phyloP scores from a whole-genome alignment of 1,284 basidiomycete species.

The Ganoderma multipileum region DNA sequence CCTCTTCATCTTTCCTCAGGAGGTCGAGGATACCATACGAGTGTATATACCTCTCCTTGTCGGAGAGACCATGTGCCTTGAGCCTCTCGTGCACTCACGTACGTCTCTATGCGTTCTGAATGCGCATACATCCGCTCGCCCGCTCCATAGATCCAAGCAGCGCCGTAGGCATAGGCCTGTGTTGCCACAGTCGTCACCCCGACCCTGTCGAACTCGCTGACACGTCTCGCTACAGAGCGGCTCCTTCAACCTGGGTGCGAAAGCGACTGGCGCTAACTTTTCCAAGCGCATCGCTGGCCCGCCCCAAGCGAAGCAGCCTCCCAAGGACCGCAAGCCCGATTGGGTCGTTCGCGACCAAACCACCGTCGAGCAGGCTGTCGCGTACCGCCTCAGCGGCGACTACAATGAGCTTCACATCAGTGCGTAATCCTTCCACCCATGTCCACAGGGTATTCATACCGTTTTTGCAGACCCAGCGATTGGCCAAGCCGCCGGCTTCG shows the following conservation, averaged over 20 bases:
- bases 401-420: constrained; percentile 88
- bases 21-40: background rate
- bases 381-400: constrained; percentile 84
- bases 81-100: background rate
- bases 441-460: background rate
- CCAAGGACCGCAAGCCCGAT: constrained; percentile 72
- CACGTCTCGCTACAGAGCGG: constrained; percentile 56
- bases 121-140: background rate
- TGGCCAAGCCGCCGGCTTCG: constrained; percentile 50
- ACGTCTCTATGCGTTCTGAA: background rate
- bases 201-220: background rate
- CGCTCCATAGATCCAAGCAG: background rate
- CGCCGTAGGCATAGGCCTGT: too few relatives aligned
- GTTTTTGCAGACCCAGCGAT: constrained; percentile 65
- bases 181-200: background rate
- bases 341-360: constrained; percentile 75
- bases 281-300: constrained; percentile 72
- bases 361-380: constrained; percentile 74
- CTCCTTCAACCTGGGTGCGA: constrained; percentile 78
- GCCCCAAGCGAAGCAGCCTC: constrained; percentile 70
- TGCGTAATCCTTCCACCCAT: constrained; percentile 38
- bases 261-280: constrained; percentile 73
- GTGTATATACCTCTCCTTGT: background rate
- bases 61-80: background rate
- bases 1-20: constrained; percentile 11